A percentile compares a stretch with the other conserved stretches of the same genome.
phyloP scores from a whole-genome alignment of 2,329 filamentous ascomycete species.

The Neonectria neomacrospora region DNA sequence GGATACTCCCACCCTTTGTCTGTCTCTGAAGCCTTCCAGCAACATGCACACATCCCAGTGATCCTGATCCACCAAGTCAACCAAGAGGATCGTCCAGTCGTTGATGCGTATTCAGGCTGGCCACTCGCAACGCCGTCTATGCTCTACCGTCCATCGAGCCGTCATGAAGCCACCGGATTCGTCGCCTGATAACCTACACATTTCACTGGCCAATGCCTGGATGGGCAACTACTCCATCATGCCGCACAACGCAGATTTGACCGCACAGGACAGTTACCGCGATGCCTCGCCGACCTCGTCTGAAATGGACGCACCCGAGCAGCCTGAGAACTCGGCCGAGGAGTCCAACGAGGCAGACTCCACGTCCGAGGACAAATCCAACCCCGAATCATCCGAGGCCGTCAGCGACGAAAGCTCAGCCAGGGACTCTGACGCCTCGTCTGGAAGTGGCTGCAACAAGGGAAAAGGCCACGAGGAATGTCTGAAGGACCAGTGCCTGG shows the following conservation, averaged over 20 bases:
- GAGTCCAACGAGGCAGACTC: constrained; percentile 6
- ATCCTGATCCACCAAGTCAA: not conserved
- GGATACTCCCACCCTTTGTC: not conserved
- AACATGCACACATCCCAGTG: not conserved
- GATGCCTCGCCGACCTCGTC: not conserved
- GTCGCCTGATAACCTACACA: not conserved
- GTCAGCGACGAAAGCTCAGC: not conserved
- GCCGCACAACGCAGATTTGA: not conserved
- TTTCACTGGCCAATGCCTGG: not conserved
- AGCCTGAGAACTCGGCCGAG: not conserved
- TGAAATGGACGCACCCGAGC: not conserved
- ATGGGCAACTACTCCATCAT: not conserved
- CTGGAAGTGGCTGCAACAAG: not conserved
- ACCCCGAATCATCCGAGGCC: constrained; percentile 10
- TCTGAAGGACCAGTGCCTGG: not conserved
- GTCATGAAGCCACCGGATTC: not conserved
- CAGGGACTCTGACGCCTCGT: not conserved
- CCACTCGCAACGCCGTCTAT: not conserved
- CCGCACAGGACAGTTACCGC: not conserved
- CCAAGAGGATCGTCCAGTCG: not conserved
- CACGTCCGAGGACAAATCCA: not conserved
- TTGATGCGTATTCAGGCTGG: not conserved
- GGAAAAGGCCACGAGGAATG: not conserved
- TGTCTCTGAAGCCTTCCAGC: not conserved
- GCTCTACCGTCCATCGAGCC: not conserved